phyloP scores from a whole-genome alignment of 2,329 filamentous ascomycete species.

The Grosmannia huntii region DNA sequence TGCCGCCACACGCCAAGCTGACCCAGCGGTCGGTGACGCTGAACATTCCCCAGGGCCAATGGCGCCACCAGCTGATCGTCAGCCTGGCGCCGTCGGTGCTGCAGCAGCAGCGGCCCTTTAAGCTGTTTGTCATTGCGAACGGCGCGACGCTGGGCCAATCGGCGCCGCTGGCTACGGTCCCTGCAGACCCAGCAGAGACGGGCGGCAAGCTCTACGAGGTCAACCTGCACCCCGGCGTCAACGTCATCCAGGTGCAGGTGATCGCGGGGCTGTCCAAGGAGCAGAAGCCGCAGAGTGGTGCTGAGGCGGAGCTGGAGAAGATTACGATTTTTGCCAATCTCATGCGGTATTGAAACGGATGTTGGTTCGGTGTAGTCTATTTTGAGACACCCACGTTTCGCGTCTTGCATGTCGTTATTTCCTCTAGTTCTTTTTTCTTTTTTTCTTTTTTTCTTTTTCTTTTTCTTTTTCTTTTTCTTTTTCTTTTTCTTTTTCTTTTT shows the following conservation, averaged over 20 bases:
- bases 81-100: conserved; percentile 50
- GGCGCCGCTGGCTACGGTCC: conserved; percentile 38
- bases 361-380: background rate
- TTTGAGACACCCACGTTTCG: background rate
- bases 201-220: conserved; percentile 64
- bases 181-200: conserved; percentile 37
- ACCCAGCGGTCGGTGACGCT: conserved; percentile 62
- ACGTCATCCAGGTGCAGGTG: conserved; percentile 66
- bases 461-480: background rate
- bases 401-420: too few relatives aligned
- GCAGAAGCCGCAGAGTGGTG: conserved; percentile 41
- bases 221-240: conserved; percentile 57
- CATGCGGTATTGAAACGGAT: conserved; percentile 27
- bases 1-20: conserved; percentile 52
- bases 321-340: conserved; percentile 66
- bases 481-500: background rate
- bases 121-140: conserved; percentile 62
- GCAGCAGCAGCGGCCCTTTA: conserved; percentile 53
- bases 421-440: background rate
- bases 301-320: conserved; percentile 65
- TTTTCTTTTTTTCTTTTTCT: background rate
- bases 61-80: conserved; percentile 58
- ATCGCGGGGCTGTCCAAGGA: conserved; percentile 55
- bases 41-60: conserved; percentile 53
- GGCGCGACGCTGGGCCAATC: conserved; percentile 43